Base-by-base conservation (phyloP, 371 early-diverging fungal species). In the Mortierella sp. region DNA sequence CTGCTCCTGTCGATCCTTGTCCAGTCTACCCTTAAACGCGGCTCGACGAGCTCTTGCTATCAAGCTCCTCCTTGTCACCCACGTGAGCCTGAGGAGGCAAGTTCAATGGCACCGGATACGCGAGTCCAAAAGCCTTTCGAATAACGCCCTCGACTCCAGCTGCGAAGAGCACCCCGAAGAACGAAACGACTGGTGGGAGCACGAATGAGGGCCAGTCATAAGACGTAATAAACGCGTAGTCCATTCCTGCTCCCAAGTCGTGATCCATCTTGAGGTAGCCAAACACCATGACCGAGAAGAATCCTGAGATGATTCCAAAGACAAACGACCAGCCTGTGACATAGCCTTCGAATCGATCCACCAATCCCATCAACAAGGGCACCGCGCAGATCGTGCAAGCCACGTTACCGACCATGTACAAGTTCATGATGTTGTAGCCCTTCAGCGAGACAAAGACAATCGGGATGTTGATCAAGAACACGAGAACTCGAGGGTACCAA, bases 371-470 rank as follows among this genome's bases (percentile, higher is more conserved):
- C 28, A 86, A 58, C 44, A 89, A 27, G 3, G 89, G 89, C 3
- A 86, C 51, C 24, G 80, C 63, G 31, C 80, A 63, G 57, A 76
- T 73, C 43, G 85, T 79, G 29, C 86, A 81, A 52, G 86, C 46
- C 80, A 86, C 29, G 80, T 89, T 89, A 28, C 80, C 73, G 60
- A 87, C 66, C 49, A 86, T 59, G 78, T 81, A 89, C 14, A 88
- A 63, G 28, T 67, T 59, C 47, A 83, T 77, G 44, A 85, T 80
- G 60, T 65, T 63, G 68, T 80, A 80, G 2, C 81, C 80, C 56
- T 67, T 58, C 25, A 72, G 47, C 2, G 80, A 79, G 16, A 84
- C 80, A 58, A 83, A 62, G 49, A 86, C 78, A 25, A 81, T 60
- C 1, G 89, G 89, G 55, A 89, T 63, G 71, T 87, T 88, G 71